Base-by-base conservation (phyloP, 2,329 filamentous ascomycete species). In the Ophiostoma australiae region DNA sequence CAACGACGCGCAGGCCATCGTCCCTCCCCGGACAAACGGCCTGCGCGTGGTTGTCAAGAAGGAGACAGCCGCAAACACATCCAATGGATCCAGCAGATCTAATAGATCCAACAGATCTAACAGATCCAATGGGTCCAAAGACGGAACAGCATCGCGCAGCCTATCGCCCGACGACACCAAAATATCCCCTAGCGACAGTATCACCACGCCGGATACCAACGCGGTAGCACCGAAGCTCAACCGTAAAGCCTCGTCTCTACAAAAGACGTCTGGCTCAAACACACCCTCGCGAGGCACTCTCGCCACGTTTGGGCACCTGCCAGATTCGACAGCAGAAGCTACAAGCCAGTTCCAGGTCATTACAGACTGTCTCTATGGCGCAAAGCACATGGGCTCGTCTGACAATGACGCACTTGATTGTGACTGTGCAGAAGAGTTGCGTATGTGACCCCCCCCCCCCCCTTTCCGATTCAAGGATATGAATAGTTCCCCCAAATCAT, bases 401-500 rank as follows among this genome's bases (percentile, higher is more conserved):
- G 94, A 97, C 77, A 91, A 94, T 81, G 94, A 91, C 80, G 83
- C 92, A 72, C 85, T 98, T 80, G 95, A 97, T 80, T 99, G 95
- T 81, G 95, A 99, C 79, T 99, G 95, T 81, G 85, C 87, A 75
- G 92, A 97, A 81, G 93, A 97, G 82, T 97, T 92, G 91, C 90
- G 94, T 97, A 90, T 84, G 94, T 85, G 23, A 8, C 6, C 15
- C n/a, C 23, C 4, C 8, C n/a, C 23, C 10, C 11, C 23, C 23
- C 7, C 15, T n/a, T 20, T 23, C n/a, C 13, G 52, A 58, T 27
- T 27, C n/a, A 31, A 61, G 55, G 20, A 23, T 13, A 6, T 58
- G 52, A 27, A 11, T n/a, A 61, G 8, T 13, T 11, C 55, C 27
- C 13, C 20, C 15, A 17, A 39, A 7, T 65, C 31, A n/a, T n/a